Evolutionary conservation across 192 early-diverging fungal species (phyloP).

Genomic region (Spinellus fusiger): DNA sequence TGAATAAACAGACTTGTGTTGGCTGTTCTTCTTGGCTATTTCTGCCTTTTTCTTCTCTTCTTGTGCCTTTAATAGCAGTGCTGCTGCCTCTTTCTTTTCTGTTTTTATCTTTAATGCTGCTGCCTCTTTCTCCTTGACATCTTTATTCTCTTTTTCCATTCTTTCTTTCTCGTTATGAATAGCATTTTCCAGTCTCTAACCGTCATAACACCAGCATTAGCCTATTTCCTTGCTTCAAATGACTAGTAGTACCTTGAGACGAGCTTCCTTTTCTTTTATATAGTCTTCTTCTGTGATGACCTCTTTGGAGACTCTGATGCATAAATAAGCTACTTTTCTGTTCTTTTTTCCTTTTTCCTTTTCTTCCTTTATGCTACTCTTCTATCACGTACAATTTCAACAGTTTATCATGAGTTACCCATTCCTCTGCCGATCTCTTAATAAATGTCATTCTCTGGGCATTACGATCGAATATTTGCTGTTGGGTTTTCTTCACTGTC

Average conservation of each 20-base stretch:
- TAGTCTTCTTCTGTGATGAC: background rate
- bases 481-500: background rate
- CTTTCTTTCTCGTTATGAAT: constrained; percentile 9
- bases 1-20: constrained; percentile 3
- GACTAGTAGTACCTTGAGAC: background rate
- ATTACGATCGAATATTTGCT: background rate
- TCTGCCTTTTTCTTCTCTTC: constrained; percentile 3
- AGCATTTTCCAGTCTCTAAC: background rate
- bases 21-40: constrained; percentile 1
- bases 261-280: background rate
- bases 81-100: constrained; percentile 5
- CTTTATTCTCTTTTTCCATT: constrained; percentile 1
- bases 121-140: constrained; percentile 2
- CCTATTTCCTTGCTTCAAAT: background rate
- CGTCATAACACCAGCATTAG: background rate
- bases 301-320: background rate
- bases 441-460: background rate
- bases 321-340: too few species aligned
- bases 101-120: constrained; percentile 19
- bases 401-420: background rate
- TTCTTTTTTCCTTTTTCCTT: too few species aligned
- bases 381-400: background rate
- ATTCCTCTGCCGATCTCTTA: constrained; percentile 1
- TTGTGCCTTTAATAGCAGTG: constrained; percentile 14
- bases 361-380: too few species aligned